Base-by-base conservation (phyloP, 306 rosid genomes). In the Macrotyloma uniflorum region DNA sequence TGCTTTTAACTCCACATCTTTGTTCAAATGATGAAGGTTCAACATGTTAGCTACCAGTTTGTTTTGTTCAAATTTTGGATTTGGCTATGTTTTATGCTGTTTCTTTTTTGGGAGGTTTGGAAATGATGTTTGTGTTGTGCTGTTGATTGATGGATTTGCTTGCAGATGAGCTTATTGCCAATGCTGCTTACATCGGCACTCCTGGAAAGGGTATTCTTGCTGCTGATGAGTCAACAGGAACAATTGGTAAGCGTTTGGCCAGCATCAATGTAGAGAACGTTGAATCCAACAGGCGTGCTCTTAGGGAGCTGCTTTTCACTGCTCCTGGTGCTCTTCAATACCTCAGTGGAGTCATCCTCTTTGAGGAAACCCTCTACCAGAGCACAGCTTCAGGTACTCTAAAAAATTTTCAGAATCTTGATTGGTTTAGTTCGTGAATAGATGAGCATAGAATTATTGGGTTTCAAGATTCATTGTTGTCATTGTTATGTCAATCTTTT, bases 131-230 rank as follows among this genome's bases (percentile, higher is more conserved):
- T 38, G 43, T 9, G 50, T 32, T 0, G 7, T 43, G 12, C 36
- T 23, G 68, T 50, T 72, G 13, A 6, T 72, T 4, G 3, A 38
- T 57, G 4, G 4, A 2, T 30, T 35, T 58, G 67, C 1, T 61
- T 74, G 50, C 32, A 83, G 87, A 83, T 83, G 87, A 83, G 75
- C 84, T 83, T 9, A 74, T 83, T 74, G 87, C 87, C 81, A 83
- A 79, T 53, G 84, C 87, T 74, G 78, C 87, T 4, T 83, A 79
- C 75, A 83, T 83, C 46, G 87, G 84, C 64, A 83, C 87, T 20
- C 87, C 87, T 9, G 87, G 84, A 5, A 83, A 83, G 78, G 87
- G 87, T 68, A 83, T 83, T 79, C 87, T 83, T 62, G 84, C 84
- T 74, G 84, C 87, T 50, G 87, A 83, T 79, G 86, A 83, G 63